Evolutionary conservation across 768 basidiomycete genomes (phyloP).

Genomic region (Podaxis sp.): DNA sequence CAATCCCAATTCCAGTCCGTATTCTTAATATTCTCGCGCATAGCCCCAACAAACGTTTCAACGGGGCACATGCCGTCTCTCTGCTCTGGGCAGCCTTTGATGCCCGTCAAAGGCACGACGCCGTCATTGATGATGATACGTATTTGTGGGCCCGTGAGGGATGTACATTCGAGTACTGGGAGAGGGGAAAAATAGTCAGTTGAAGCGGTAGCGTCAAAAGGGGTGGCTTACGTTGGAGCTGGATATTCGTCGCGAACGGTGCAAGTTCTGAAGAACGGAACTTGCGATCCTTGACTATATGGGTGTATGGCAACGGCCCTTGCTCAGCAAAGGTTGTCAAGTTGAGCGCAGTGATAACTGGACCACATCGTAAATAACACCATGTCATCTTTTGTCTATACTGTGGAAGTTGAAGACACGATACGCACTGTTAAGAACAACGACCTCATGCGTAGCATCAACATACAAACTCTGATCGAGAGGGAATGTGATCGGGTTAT

Average conservation of each 20-base stretch:
- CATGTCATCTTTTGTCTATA: not conserved
- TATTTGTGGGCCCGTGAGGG: constrained; percentile 57
- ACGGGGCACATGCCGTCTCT: constrained; percentile 79
- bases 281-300: constrained; percentile 61
- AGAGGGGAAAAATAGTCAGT: not conserved
- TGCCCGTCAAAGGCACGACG: constrained; percentile 74
- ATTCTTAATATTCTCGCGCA: constrained; percentile 61
- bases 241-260: constrained; percentile 87
- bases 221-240: constrained; percentile 72
- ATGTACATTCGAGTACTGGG: constrained; percentile 64
- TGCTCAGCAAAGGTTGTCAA: constrained; percentile 66
- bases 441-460: constrained; percentile 91
- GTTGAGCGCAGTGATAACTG: constrained; percentile 85
- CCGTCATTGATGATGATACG: constrained; percentile 89
- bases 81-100: constrained; percentile 71
- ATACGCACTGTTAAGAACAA: constrained; percentile 70
- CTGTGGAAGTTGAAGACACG: no score
- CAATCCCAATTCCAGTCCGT: constrained; percentile 81
- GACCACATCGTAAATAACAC: constrained; percentile 1
- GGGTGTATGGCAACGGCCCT: constrained; percentile 77
- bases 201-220: not conserved
- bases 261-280: constrained; percentile 78
- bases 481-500: constrained; percentile 68
- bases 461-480: constrained; percentile 75
- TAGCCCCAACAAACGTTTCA: constrained; percentile 65